Evolutionary conservation across 768 basidiomycete species (phyloP), one percentile per base, ranked within the genome.

Genomic region (Mycena crocata): DNA sequence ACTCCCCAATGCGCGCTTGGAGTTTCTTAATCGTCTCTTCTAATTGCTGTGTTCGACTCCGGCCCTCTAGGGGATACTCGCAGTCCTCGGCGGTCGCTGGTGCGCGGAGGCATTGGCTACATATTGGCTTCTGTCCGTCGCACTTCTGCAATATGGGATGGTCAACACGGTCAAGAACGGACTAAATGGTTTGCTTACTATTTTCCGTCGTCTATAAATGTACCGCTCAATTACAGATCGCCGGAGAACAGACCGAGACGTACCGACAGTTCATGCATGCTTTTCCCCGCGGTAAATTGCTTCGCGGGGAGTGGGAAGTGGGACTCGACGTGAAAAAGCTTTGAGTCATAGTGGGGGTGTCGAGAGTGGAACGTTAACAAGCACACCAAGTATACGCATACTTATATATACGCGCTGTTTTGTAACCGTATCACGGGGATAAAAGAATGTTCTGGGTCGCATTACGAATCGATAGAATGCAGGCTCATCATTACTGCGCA

Each of bases 1-100:
- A 72, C 26, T 85, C 80, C 32, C 74, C 76, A 5, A 89, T 78
- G 24, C 85, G 81, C 7, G 74, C 73, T 60, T 83, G 80, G 14
- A 89, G 72, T 17, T 81, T 77, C 0, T 79, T 75, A 13, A 89
- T 77, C 7, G 84, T 77, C 26, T 84, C 81, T 70, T 88, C 85
- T 6, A 89, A 73, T 0, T 80, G 68, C 67, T 88, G 77, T 1
- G 82, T 84, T 12, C 76, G 79, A 0, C 86, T 81, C 17, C 80
- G 80, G 19, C 82, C 83, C 14, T 74, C 75, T 5, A 79, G 83
- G 3, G 82, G 82, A 69, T 88, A 89, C 75, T 89, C 88, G 67
- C 88, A 89, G 62, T 89, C 87, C 2, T 84, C 83, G 2, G 76
- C 76, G 4, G 74, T 74, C 8, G 83, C 78, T 32, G 81, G 78